A percentile compares a stretch with the other conserved stretches of the same genome.
phyloP scores from a whole-genome alignment of 1,139 yeast species.

The Suhomyces taliae region DNA sequence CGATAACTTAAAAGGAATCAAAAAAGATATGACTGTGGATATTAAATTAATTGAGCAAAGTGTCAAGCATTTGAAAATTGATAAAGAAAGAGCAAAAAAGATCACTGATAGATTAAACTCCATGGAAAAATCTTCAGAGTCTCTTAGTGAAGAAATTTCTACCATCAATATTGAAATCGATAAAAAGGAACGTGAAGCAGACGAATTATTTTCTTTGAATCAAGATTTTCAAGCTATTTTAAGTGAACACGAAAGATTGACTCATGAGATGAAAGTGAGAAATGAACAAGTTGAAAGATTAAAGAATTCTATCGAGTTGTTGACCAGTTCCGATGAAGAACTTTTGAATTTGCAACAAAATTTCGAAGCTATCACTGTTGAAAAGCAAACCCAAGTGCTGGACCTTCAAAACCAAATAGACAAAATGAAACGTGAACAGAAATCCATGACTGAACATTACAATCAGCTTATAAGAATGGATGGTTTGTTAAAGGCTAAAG shows the following conservation, averaged over 20 bases:
- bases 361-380: slow-evolving; percentile 42
- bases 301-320: slow-evolving; percentile 41
- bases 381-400: slow-evolving; percentile 22
- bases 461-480: slow-evolving; percentile 53
- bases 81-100: slow-evolving; percentile 68
- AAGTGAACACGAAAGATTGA: slow-evolving; percentile 60
- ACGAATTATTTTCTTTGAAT: slow-evolving; percentile 67
- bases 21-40: slow-evolving; percentile 75
- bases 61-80: slow-evolving; percentile 72
- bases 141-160: slow-evolving; percentile 50
- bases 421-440: slow-evolving; percentile 18
- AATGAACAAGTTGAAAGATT: slow-evolving; percentile 52
- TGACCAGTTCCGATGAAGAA: slow-evolving; percentile 47
- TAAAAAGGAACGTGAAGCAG: slow-evolving; percentile 57
- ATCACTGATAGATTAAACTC: slow-evolving; percentile 50
- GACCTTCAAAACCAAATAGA: slow-evolving; percentile 26
- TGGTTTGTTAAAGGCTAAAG: slow-evolving; percentile 59
- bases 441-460: slow-evolving; percentile 29
- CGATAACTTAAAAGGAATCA: slow-evolving; percentile 70
- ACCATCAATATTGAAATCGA: slow-evolving; percentile 48
- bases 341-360: slow-evolving; percentile 51
- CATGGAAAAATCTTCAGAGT: slow-evolving; percentile 45
- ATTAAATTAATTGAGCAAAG: slow-evolving; percentile 75
- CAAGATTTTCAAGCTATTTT: slow-evolving; percentile 79
- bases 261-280: slow-evolving; percentile 45